Base-by-base conservation (phyloP, 176 grass and related monocot genomes). In the Oryza glaberrima region DNA sequence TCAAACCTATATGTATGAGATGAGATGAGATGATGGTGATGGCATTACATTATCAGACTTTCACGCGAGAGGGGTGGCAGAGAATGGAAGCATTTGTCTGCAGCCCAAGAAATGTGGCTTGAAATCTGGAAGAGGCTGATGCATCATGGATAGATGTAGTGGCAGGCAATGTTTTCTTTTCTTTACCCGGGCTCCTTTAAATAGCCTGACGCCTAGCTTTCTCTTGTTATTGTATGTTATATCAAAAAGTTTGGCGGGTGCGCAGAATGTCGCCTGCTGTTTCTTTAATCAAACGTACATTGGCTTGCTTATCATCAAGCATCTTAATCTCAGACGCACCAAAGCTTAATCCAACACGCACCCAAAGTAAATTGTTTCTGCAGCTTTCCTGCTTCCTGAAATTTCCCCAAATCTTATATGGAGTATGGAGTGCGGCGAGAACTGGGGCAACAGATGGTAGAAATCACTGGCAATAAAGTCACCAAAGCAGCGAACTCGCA, bases 21-120 rank as follows among this genome's bases (percentile, higher is more conserved):
- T 35, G 34, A 35, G 34, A 35, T 35, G 25, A 70, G 51, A 47
- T 14, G 15, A 41, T 26, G 78, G 3, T 72, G 56, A 30, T 46
- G 54, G 9, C n/a, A 69, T 9, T 9, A 12, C 54, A 20, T 84
- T 79, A 46, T 75, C 75, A 51, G 49, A 20, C 43, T 56, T 12
- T 52, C 44, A 83, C 76, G 81, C 75, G 34, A 73, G 32, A 32
- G 28, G 28, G 66, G 68, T 56, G n/a, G 67, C 56, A 73, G 32
- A 28, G 45, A 14, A 63, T 76, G 25, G 13, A 86, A 86, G 70
- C 60, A 30, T 72, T 72, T 56, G 75, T 67, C 81, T 25, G 58
- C 75, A 17, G 81, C 23, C 87, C 87, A 68, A 58, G 63, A 83
- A 80, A 88, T 67, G 46, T 20, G 68, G 87, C 87, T 14, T 61